Conservation (phyloP, 2,329 filamentous ascomycete genomes). For the Fusarium pilosicola region DNA sequence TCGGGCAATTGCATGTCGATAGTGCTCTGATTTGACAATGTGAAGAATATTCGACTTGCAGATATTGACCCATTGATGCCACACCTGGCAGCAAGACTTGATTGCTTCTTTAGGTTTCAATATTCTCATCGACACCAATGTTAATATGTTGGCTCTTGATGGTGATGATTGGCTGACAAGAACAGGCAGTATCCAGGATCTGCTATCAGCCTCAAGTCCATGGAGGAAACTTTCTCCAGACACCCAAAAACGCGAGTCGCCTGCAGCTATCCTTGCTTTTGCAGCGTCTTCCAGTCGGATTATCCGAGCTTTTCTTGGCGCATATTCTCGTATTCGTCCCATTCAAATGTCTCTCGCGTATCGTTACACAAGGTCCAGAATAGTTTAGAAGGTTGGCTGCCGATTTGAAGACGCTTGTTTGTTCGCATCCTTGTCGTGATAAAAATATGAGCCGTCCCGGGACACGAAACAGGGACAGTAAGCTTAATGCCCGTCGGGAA, state of each 20-base stretch:
- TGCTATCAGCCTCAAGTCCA: not conserved
- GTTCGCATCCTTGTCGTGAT: not conserved
- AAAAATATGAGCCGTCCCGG: not conserved
- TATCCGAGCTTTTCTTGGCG: constrained; percentile 4
- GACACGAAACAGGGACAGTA: not conserved
- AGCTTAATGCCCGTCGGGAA: constrained; percentile 15
- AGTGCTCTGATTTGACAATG: not conserved
- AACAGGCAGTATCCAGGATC: not conserved
- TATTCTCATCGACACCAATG: not conserved
- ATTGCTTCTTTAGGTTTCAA: not conserved
- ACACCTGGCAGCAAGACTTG: not conserved
- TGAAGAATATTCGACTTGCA: not conserved
- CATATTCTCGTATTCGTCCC: constrained; percentile 35
- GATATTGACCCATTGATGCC: not conserved
- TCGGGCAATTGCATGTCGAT: not conserved
- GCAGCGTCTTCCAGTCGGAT: constrained; percentile 15
- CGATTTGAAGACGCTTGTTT: constrained; percentile 2
- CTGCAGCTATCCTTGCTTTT: constrained; percentile 2
- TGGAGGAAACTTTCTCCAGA: not conserved
- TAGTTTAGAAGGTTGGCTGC: constrained; percentile 5
- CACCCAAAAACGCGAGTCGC: not conserved
- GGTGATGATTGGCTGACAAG: not conserved
- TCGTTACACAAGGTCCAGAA: constrained; percentile 6
- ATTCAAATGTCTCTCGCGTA: constrained; percentile 8
- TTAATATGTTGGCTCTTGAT: not conserved